Conservation (phyloP, 192 early-diverging fungal genomes). For the Paraglomus occultum region DNA sequence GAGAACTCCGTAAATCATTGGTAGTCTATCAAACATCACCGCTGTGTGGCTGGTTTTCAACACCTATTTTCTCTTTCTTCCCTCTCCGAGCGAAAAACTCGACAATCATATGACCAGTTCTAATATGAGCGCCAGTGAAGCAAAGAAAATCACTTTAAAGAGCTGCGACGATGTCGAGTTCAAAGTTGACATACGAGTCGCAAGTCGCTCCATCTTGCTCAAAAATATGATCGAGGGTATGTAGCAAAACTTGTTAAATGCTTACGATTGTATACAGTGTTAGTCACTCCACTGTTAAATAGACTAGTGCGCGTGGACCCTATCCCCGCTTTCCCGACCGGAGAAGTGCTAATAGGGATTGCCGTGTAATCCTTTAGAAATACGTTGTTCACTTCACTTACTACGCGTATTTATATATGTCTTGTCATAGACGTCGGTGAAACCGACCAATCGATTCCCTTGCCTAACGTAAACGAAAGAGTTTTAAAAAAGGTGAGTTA, state of each 20-base stretch:
- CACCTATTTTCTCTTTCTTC: too few species aligned
- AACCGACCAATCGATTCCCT: slow-evolving; percentile 64
- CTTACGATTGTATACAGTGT: too few species aligned
- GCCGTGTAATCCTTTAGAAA: too few species aligned
- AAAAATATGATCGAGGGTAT: slow-evolving; percentile 76
- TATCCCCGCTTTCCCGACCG: too few species aligned
- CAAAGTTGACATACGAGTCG: slow-evolving; percentile 61
- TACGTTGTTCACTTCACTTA: not conserved
- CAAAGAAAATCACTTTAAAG: slow-evolving; percentile 48
- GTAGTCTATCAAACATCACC: too few species aligned
- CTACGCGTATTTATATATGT: slow-evolving; percentile 5
- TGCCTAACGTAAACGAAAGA: slow-evolving; percentile 72
- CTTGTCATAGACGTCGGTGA: slow-evolving; percentile 60
- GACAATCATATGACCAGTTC: too few species aligned
- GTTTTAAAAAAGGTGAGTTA: slow-evolving; percentile 68
- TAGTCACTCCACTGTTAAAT: too few species aligned
- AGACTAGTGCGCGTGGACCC: too few species aligned
- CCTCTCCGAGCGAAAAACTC: too few species aligned
- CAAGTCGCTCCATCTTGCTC: slow-evolving; percentile 73
- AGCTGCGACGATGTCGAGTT: slow-evolving; percentile 66
- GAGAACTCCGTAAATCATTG: too few species aligned
- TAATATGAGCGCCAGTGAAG: not conserved
- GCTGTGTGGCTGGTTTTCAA: too few species aligned
- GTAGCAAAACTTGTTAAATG: not conserved
- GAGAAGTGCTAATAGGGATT: too few species aligned